Conservation (phyloP, 1,139 yeast species). For the Nakaseomyces uthaithaninus region DNA sequence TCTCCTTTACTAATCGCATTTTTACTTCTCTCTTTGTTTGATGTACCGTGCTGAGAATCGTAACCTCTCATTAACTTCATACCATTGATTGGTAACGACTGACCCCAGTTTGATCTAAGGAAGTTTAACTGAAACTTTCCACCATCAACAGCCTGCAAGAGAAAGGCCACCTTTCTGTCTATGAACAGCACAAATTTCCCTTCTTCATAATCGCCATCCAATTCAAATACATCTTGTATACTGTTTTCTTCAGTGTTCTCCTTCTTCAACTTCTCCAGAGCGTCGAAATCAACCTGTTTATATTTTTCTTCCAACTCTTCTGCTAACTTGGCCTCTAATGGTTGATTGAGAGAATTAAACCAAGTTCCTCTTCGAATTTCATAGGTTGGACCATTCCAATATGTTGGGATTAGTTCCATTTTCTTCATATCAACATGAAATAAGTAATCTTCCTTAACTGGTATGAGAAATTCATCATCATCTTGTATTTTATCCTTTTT, state of each 20-base stretch:
- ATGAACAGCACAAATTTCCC: conserved; percentile 31
- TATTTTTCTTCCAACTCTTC: conserved; percentile 54
- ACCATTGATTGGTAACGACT: conserved; percentile 22
- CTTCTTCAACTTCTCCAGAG: conserved; percentile 23
- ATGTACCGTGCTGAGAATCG: conserved; percentile 26
- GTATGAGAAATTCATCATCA: conserved; percentile 30
- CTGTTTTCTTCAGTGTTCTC: conserved; percentile 23
- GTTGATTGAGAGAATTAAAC: conserved; percentile 59
- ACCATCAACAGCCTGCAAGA: conserved; percentile 33
- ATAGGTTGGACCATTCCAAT: conserved; percentile 85
- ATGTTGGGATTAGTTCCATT: conserved; percentile 57
- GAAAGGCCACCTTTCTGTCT: conserved; percentile 33
- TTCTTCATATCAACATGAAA: conserved; percentile 58
- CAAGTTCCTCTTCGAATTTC: conserved; percentile 82
- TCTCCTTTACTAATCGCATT: conserved; percentile 34
- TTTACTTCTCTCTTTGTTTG: conserved; percentile 14
- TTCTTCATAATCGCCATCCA: conserved; percentile 13
- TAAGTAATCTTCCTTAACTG: conserved; percentile 75
- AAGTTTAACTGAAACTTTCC: conserved; percentile 31
- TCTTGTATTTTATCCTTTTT: conserved; percentile 7
- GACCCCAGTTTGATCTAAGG: conserved; percentile 25
- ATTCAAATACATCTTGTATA: conserved; percentile 8
- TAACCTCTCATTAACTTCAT: conserved; percentile 20
- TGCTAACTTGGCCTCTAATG: conserved; percentile 47
- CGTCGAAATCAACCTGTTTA: conserved; percentile 16